Evolutionary conservation across 768 basidiomycete genomes (phyloP).

Genomic region (Pulveroboletus sp.): DNA sequence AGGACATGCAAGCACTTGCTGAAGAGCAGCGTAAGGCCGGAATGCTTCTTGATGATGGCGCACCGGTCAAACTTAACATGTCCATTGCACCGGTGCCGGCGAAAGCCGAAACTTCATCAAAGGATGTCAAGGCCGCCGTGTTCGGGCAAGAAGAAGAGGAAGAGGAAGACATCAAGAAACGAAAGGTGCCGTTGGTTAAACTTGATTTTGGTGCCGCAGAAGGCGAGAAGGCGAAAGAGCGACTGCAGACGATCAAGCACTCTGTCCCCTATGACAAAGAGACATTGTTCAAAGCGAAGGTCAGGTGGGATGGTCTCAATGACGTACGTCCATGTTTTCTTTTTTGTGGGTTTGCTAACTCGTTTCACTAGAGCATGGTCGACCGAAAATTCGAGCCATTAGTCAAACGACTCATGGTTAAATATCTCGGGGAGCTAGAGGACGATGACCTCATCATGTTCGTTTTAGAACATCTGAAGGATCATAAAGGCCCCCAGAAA

Average conservation of each 20-base stretch:
- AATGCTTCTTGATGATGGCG: conserved; percentile 85
- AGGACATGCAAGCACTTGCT: conserved; percentile 88
- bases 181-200: conserved; percentile 83
- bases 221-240: conserved; percentile 73
- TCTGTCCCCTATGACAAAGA: conserved; percentile 78
- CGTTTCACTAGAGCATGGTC: conserved; percentile 59
- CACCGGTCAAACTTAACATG: conserved; percentile 83
- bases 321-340: conserved; percentile 53
- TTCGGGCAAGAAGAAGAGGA: conserved; percentile 86
- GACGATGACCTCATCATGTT: conserved; percentile 95
- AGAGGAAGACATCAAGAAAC: conserved; percentile 66
- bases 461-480: conserved; percentile 87
- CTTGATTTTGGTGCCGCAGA: conserved; percentile 86
- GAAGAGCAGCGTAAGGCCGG: conserved; percentile 90
- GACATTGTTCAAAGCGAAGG: conserved; percentile 73
- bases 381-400: conserved; percentile 84
- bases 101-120: conserved; percentile 41
- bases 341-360: conserved; percentile 11
- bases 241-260: conserved; percentile 69
- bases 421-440: conserved; percentile 87
- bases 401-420: conserved; percentile 75
- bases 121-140: conserved; percentile 53
- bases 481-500: conserved; percentile 80
- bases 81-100: conserved; percentile 50
- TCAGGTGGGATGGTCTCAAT: conserved; percentile 87